Conservation (phyloP, 306 rosid species). For the Begonia masoniana region DNA sequence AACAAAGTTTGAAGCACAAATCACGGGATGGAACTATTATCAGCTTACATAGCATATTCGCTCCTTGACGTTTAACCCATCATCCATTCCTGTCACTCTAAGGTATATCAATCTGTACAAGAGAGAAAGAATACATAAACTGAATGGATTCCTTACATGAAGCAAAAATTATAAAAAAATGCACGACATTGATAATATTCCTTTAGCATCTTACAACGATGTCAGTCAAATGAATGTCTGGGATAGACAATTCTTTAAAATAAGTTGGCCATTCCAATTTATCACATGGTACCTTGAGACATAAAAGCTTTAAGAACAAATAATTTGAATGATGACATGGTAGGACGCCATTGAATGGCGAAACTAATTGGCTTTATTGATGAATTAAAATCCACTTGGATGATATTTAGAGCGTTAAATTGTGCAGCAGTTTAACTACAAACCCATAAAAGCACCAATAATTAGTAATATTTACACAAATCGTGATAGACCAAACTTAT, state of each 20-base stretch:
- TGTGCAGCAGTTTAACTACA: too few relatives aligned
- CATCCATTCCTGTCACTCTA: slow-evolving; percentile 89
- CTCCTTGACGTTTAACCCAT: slow-evolving; percentile 74
- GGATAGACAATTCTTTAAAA: background rate
- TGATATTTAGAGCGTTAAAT: too few relatives aligned
- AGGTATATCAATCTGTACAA: slow-evolving; percentile 75
- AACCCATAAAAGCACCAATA: too few relatives aligned
- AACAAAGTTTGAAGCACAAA: background rate
- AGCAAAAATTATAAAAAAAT: too few relatives aligned
- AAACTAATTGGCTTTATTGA: background rate
- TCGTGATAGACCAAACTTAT: too few relatives aligned
- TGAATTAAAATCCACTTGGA: too few relatives aligned
- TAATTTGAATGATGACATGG: background rate
- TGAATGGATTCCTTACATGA: too few relatives aligned
- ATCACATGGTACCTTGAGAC: background rate
- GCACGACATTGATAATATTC: background rate
- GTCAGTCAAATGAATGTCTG: background rate
- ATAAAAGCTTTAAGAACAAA: background rate
- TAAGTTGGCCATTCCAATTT: background rate
- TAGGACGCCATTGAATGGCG: background rate
- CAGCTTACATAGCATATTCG: slow-evolving; percentile 75
- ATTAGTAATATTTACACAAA: too few relatives aligned
- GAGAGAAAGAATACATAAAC: background rate
- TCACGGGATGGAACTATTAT: background rate
- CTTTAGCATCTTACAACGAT: background rate